Evolutionary conservation across 1,284 basidiomycete species (phyloP), one percentile per base, ranked within the genome.

Genomic region (Agaricales sp.): DNA sequence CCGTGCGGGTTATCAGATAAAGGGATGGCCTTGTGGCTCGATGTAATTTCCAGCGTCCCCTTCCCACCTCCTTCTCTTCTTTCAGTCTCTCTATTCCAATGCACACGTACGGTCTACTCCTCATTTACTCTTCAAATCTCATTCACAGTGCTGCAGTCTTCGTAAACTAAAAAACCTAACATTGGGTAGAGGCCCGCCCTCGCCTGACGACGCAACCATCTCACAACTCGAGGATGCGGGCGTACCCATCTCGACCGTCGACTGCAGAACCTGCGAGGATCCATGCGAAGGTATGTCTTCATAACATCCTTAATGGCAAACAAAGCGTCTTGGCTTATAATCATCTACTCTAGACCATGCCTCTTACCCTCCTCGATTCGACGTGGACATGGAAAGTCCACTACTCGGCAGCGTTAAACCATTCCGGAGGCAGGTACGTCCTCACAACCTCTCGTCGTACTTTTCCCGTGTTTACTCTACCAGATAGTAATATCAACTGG

Each of bases 401-500:
- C 78, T 96, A 75, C 67, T 92, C 13, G 92, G 92, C 4, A 80
- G 82, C 21, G 77, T 92, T 22, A 87, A 87, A 61, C 82, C 89
- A 1, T 92, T 88, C 59, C 76, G 78, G 49, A 80, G 87, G 38
- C 85, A 88, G 72, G 87, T 85, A 53, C 54, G 73, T 61, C 16
- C 46, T 26, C 22, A 45, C 4, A 21, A 20, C 21, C 38, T 30
- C 22, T 22, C 43, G 19, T 30, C 23, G 49, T 49, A 45, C 30
- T 12, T 46, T 52, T 23, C 49, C 45, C 45, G 51, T 30, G 14
- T 54, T 39, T 24, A 16, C 25, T 45, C 39, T 46, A 45, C 23
- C 53, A 90, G 82, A 73, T 92, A 25, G 73, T 94, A 23, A 88
- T 96, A 49, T 92, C 90, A 1, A 94, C 91, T 0, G 91, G 89